Evolutionary conservation across 208 protist species (phyloP), one percentile per base, ranked within the genome.

Genomic region (Leishmania turanica): DNA sequence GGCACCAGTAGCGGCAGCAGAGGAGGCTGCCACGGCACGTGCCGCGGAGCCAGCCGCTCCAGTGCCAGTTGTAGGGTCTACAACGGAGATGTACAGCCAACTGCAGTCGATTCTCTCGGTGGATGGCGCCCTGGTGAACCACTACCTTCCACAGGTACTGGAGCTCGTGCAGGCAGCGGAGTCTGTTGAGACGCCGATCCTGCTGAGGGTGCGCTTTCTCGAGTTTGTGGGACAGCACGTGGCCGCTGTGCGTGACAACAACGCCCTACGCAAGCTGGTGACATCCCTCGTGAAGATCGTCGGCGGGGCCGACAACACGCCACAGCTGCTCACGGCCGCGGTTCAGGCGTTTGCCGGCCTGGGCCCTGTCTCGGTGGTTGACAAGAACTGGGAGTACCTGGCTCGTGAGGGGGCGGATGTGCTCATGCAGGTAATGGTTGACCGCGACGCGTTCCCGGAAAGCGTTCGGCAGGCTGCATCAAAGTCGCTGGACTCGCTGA

Each of bases 401-500:
- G 89, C 93, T 0, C 92, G 95, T 19, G 95, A 98, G 62, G 95
- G 92, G 8, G 91, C 93, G 2, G 95, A 98, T 82, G 88, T 98
- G 31, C 83, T 98, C 19, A 95, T 98, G 90, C 95, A 98, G 84
- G 91, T 98, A 21, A 93, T 93, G 84, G 66, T 97, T 45, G 93
- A 96, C 82, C 83, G 89, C 62, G 89, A 93, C n/a, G 92, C 90
- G 15, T 98, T 98, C 82, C 78, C 88, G 1, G 91, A 93, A 79
- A 74, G 74, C 37, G 93, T 95, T 76, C 91, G 93, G 1, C 80
- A 87, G 54, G 87, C 91, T 31, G 95, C 95, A 4, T 80, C 78
- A 34, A 92, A 93, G 84, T 89, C 90, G 42, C 85, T 98, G 34
- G 90, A 97, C 85, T 75, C 88, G 11, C 88, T 98, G n/a, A 91